phyloP scores from a whole-genome alignment of 2,329 filamentous ascomycete species.

The Pseudogymnoascus sp. region DNA sequence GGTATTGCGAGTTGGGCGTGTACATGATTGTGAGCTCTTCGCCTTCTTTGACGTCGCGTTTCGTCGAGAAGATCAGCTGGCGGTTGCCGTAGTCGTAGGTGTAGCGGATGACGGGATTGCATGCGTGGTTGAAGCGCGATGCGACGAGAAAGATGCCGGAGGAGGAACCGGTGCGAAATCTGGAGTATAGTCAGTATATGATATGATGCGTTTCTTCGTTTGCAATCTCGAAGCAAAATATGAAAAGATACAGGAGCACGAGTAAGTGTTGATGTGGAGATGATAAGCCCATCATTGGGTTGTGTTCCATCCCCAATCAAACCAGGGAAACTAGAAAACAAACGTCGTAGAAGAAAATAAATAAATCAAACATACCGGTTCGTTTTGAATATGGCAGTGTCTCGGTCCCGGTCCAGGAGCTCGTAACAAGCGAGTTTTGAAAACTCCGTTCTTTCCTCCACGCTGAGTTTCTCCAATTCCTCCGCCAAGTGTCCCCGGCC shows the following conservation, averaged over 20 bases:
- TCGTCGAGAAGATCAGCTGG: conserved; percentile 38
- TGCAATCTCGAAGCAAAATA: background rate
- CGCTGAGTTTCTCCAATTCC: conserved; percentile 18
- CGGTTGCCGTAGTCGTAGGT: conserved; percentile 31
- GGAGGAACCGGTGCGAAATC: background rate
- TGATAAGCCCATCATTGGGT: background rate
- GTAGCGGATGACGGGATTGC: conserved; percentile 39
- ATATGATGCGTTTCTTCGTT: background rate
- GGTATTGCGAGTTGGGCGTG: conserved; percentile 31
- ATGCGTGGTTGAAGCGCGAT: conserved; percentile 55
- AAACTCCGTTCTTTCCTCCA: conserved; percentile 20
- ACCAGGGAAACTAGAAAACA: background rate
- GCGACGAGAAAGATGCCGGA: conserved; percentile 43
- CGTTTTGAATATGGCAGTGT: conserved; percentile 25
- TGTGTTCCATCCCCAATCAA: background rate
- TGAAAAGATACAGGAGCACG: background rate
- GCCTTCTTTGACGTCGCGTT: conserved; percentile 34
- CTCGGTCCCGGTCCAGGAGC: conserved; percentile 12
- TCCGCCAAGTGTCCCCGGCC: conserved; percentile 15
- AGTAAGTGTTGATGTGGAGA: background rate
- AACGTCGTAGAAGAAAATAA: too few relatives aligned
- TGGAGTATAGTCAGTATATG: background rate
- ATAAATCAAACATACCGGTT: conserved; percentile 23
- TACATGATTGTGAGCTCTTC: conserved; percentile 49
- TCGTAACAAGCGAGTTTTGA: conserved; percentile 17